Base-by-base conservation (phyloP, 148 eudicot genomes). In the Arbutus unedo region DNA sequence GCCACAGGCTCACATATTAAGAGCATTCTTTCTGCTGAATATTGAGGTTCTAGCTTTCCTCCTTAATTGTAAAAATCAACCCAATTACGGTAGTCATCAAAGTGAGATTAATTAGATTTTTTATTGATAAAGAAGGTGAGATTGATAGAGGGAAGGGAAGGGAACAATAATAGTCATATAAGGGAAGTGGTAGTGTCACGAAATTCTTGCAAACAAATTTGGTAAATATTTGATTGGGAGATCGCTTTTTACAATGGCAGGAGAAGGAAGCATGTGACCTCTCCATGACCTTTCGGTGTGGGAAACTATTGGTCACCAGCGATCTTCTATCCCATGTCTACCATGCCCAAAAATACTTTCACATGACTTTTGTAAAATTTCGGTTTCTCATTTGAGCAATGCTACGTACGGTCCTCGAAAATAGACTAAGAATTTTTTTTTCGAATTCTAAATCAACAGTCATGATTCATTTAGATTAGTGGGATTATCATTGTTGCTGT, bases 171-270 rank as follows among this genome's bases (percentile, higher is more conserved):
- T 77, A 23, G 57, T 60, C 84, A 72, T 70, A 51, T 54, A 44
- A 59, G 41, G 8, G 70, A 60, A 19, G 21, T 23, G 79, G 14
- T 43, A 84, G 86, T 80, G 86, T 84, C 86, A 84, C 86, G 86
- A 84, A 84, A 74, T 51, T 84, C 86, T 62, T 84, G 86, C 75
- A 57, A 41, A 68, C 59, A 74, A 38, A 74, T 64, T 51, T 53
- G 73, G 82, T 21, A 55, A 74, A 80, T 53, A 74, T 59, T 84
- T 79, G 82, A 64, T 80, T 23, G 16, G 73, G 21, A 43, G 31
- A 8, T 68, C 53, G 59, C 51, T 50, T 54, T 66, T 31, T 25
- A 15, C 74, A 64, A 9, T 48, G 23, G 51, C 18, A 21, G 71
- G 25, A 48, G 82, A 64, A 10, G 74, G 81, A 79, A 79, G 50